Evolutionary conservation across 306 rosid species (phyloP), one percentile per base, ranked within the genome.

Genomic region (Abrus pulchellus): DNA sequence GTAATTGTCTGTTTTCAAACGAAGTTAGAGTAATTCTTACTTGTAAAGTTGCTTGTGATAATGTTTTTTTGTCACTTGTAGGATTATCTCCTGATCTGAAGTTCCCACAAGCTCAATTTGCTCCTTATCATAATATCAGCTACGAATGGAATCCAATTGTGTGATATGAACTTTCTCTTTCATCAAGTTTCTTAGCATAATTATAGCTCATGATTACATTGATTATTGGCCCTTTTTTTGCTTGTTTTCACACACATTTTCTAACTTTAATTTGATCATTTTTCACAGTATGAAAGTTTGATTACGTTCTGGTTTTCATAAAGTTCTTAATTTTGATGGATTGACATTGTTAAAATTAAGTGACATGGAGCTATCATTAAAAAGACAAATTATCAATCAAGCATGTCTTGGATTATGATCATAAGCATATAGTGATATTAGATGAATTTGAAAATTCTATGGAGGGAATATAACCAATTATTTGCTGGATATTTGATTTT

Each of bases 81-180:
- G 98, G 93, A 72, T 92, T 92, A 79, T 94, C 97, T 86, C 98
- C 97, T 0, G 93, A 91, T 63, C 80, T 50, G 30, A 94, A 88
- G 90, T 94, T 92, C 85, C 98, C 98, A 10, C 98, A 84, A 85
- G 91, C 86, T 75, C 87, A 87, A 77, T 94, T 90, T 71, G 82
- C 97, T 79, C 91, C 94, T 76, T 92, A 94, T 82, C 75, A 66
- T 72, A 85, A 82, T 76, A 79, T 67, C 75, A 80, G 87, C 89
- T 86, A 92, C 49, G 87, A 91, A 67, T 94, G 98, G 98, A 94
- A 94, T 72, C 94, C 97, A 68, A 84, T 49, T 84, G 98, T 94
- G 89, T 20, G 96, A 76, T 67, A 27, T 50, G 57, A 43, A 54
- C 72, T 80, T 76, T 11, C 41, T 59, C 61, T 72, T 43, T 53